phyloP scores from a whole-genome alignment of 768 basidiomycete genomes.

The Panellus pusillus region DNA sequence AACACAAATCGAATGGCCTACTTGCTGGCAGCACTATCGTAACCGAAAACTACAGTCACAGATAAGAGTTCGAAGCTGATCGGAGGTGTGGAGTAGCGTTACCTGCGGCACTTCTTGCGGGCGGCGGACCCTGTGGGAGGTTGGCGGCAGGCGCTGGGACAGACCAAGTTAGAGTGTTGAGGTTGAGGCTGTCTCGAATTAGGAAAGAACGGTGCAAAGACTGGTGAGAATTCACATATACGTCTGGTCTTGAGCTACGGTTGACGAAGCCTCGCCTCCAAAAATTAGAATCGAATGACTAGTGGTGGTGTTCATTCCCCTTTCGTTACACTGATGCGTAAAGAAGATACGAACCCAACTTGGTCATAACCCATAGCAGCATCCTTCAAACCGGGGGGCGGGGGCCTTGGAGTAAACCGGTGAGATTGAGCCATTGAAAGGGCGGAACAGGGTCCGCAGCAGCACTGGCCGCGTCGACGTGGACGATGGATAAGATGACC shows the following conservation, averaged over 20 bases:
- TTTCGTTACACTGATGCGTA: too few species aligned
- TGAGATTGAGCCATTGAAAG: slow-evolving; percentile 76
- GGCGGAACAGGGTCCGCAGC: slow-evolving; percentile 59
- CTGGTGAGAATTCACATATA: slow-evolving; percentile 48
- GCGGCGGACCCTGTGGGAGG: slow-evolving; percentile 45
- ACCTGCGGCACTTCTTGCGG: slow-evolving; percentile 60
- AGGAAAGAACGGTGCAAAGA: slow-evolving; percentile 8
- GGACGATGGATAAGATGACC: slow-evolving; percentile 24
- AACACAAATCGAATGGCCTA: slow-evolving; percentile 35
- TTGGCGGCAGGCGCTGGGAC: slow-evolving; percentile 50
- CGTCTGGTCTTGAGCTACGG: slow-evolving; percentile 62
- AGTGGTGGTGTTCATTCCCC: too few species aligned
- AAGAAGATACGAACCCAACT: slow-evolving; percentile 31
- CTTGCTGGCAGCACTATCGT: slow-evolving; percentile 83
- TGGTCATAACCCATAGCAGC: slow-evolving; percentile 68
- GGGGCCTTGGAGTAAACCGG: slow-evolving; percentile 53
- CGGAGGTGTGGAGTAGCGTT: neutral
- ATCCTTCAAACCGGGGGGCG: slow-evolving; percentile 66
- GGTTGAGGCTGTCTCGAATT: slow-evolving; percentile 51
- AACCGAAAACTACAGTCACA: slow-evolving; percentile 35
- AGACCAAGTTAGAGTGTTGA: slow-evolving; percentile 62
- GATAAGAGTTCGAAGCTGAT: too few species aligned
- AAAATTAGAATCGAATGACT: slow-evolving; percentile 68
- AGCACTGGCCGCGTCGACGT: slow-evolving; percentile 44
- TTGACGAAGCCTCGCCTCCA: slow-evolving; percentile 70